Evolutionary conservation across 2,329 filamentous ascomycete species (phyloP).

Genomic region (Calycina marina): DNA sequence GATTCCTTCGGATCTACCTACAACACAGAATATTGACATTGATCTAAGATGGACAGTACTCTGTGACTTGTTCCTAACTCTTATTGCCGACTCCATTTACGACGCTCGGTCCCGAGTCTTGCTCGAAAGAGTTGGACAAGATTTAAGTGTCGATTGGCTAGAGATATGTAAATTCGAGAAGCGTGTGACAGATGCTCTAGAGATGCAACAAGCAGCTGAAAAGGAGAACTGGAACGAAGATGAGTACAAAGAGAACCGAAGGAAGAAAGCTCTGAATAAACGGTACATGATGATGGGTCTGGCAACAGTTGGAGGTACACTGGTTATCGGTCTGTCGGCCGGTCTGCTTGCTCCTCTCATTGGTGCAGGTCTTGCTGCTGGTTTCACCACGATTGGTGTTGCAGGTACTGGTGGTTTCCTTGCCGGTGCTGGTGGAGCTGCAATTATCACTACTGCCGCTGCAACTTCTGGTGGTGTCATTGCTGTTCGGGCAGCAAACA

Average conservation of each 20-base stretch:
- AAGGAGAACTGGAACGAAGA: constrained; percentile 98
- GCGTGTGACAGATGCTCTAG: constrained; percentile 85
- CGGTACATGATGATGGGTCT: constrained; percentile 93
- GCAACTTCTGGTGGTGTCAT: constrained; percentile 79
- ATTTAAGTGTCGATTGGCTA: constrained; percentile 72
- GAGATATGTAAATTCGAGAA: constrained; percentile 97
- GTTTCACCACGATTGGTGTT: constrained; percentile 89
- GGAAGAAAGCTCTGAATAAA: constrained; percentile 67
- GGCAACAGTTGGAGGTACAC: constrained; percentile 83
- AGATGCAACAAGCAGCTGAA: constrained; percentile 90
- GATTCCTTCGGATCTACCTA: constrained; percentile 69
- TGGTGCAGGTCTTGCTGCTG: constrained; percentile 81
- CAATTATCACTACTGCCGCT: constrained; percentile 81
- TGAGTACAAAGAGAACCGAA: constrained; percentile 75
- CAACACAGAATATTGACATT: constrained; percentile 77
- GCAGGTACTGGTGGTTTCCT: constrained; percentile 80
- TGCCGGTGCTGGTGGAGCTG: constrained; percentile 81
- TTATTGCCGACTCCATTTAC: constrained; percentile 94
- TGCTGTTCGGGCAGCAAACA: constrained; percentile 69
- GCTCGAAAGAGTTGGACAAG: constrained; percentile 67
- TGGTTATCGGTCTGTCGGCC: constrained; percentile 90
- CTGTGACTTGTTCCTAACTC: constrained; percentile 84
- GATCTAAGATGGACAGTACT: constrained; percentile 94
- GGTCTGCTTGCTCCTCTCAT: constrained; percentile 87
- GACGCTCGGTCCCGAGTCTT: constrained; percentile 76